Evolutionary conservation across 2,329 filamentous ascomycete genomes (phyloP), one percentile per base, ranked within the genome.

Genomic region (Sporothrix luriei): DNA sequence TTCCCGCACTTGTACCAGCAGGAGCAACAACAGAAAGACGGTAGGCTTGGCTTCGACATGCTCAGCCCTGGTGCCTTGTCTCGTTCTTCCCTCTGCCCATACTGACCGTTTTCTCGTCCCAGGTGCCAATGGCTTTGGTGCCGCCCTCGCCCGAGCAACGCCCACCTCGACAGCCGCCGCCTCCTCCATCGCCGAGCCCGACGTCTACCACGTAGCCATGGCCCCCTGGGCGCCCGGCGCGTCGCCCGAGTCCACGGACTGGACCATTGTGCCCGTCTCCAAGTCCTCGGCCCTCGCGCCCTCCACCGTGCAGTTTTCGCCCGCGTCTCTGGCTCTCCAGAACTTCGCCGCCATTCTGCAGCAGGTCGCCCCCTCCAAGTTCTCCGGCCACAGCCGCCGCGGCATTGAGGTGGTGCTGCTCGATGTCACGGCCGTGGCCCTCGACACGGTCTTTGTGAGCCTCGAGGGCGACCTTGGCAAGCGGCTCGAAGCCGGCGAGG

Each of bases 371-470:
- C 91, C 91, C 14, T 92, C 91, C 69, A 93, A 91, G 77, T 84
- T 92, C 59, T 85, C 88, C 33, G 88, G 88, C 73, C 88, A 91
- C 75, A 88, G 89, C 74, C 89, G 92, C 74, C 87, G 88, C 73
- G 88, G 91, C 10, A 91, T 97, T 73, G 94, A 97, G 78, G 90
- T 98, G 72, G 84, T 92, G 70, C 85, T 96, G 33, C 83, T 96
- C 70, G 91, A 97, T 77, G 91, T 95, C 9, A 85, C 90, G 10
- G 91, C 94, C 1, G 80, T 98, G 33, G 85, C 89, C 1, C 82
- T 98, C 33, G 92, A 97, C 71, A 92, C 91, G 0, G 86, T 98
- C 19, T 97, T 93, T 77, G 92, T 98, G 70, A 93, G 87, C 65
- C 84, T 97, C 7, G 93, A 97, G 76, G 90, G 88, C 64, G 90